Evolutionary conservation across 345 rosid genomes (phyloP).

Genomic region (Populus davidiana): DNA sequence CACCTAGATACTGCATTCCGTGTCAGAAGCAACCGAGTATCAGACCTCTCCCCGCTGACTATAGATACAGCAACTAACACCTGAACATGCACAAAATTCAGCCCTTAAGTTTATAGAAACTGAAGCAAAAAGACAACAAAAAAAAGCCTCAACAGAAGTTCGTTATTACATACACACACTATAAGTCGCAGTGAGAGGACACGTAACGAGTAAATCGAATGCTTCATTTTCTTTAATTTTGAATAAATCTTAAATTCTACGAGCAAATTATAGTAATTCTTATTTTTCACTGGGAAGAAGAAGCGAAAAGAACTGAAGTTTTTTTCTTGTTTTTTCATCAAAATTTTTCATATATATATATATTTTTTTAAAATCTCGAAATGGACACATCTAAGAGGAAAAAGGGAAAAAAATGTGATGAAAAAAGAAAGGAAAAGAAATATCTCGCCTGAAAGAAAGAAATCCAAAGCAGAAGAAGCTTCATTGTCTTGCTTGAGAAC

Average conservation of each 20-base stretch:
- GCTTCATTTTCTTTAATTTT: not conserved
- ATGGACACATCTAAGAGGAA: not conserved
- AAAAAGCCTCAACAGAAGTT: not conserved
- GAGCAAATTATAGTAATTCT: not conserved
- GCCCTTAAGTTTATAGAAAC: not conserved
- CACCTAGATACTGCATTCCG: conserved; percentile 32
- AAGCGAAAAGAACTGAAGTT: no score
- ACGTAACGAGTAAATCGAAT: not conserved
- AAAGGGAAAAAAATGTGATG: not conserved
- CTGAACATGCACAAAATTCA: conserved; percentile 36
- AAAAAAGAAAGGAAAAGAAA: not conserved
- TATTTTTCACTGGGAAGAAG: not conserved
- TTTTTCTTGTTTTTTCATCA: no score
- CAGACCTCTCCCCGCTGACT: conserved; percentile 40
- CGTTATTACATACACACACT: no score
- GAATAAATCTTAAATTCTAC: no score
- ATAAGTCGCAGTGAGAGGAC: not conserved
- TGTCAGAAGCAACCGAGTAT: conserved; percentile 29
- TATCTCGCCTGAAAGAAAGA: conserved; percentile 42
- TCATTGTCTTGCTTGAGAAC: conserved; percentile 14
- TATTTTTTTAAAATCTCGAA: not conserved
- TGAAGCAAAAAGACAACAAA: not conserved
- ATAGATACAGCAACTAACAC: conserved; percentile 28
- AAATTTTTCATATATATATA: no score
- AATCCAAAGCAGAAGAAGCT: conserved; percentile 24